Conservation (phyloP, 2,329 filamentous ascomycete genomes). For the Penicillium sclerotigenum region DNA sequence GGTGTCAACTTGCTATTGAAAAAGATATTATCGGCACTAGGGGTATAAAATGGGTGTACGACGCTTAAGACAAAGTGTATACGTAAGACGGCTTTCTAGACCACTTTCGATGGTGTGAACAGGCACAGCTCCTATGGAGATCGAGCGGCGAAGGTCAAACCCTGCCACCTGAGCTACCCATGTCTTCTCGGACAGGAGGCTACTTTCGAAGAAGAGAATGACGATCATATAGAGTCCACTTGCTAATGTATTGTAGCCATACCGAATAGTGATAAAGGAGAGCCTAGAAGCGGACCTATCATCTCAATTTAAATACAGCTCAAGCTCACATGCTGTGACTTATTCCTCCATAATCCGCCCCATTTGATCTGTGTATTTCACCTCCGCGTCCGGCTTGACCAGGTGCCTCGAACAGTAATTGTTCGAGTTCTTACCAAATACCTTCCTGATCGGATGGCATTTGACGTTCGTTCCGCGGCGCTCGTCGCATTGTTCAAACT, state of each 20-base stretch:
- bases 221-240: background rate
- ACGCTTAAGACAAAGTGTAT: slow-evolving; percentile 15
- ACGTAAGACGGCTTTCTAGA: slow-evolving; percentile 8
- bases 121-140: slow-evolving; percentile 10
- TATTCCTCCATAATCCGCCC: background rate
- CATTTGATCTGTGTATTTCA: background rate
- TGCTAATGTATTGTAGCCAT: slow-evolving; percentile 6
- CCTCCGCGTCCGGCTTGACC: slow-evolving; percentile 1
- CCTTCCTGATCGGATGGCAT: background rate
- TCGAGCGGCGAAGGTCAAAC: slow-evolving; percentile 10
- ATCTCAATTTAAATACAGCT: too few relatives aligned
- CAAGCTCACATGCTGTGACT: background rate
- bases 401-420: slow-evolving; percentile 3
- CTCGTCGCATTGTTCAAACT: background rate
- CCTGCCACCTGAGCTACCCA: slow-evolving; percentile 8
- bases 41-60: slow-evolving; percentile 1
- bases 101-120: slow-evolving; percentile 8
- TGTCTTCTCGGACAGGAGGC: slow-evolving; percentile 10
- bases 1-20: slow-evolving; percentile 15
- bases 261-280: background rate
- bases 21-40: slow-evolving; percentile 12
- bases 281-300: background rate
- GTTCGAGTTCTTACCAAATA: background rate
- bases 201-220: slow-evolving; percentile 13
- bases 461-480: slow-evolving; percentile 4